Evolutionary conservation across 495 filamentous ascomycete genomes (phyloP), one percentile per base, ranked within the genome.

Genomic region (Stereocaulon alpinum): DNA sequence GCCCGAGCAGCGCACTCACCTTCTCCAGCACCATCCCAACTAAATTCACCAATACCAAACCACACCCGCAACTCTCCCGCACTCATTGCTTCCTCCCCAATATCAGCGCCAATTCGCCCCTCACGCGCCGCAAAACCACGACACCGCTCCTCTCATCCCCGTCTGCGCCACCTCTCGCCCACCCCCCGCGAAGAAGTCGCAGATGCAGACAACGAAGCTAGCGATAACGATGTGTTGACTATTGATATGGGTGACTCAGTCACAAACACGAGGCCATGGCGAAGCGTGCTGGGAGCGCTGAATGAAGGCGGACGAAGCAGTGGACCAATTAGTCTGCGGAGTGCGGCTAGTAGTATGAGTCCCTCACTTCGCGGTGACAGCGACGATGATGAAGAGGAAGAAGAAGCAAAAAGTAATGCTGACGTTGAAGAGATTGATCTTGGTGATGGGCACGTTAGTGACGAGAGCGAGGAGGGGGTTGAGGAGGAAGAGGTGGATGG

Each of bases 311-410:
- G 52, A 9, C 47, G 55, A 14, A 43, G 63, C 24, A 60, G 55
- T 22, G 61, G 64, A 11, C 66, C 66, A 6, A 66, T 65, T 17
- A 67, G 65, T 40, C 48, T 67, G 42, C 44, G 66, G 41, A 63
- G 61, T 40, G 66, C 64, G 47, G 66, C 66, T 41, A 67, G 63
- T 51, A 63, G 61, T 27, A 62, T 67, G 58, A 67, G 66, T 40
- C 66, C 66, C 1, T 63, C 61, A 10, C 20, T 57, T 29, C 48
- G 48, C 22, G 54, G 54, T 1, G 53, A 58, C 6, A 65, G 57
- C 40, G 60, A 62, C 44, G 44, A 45, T 37, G 54, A 61, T 27
- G 63, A 62, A 1, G 42, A 48, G 9, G 56, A 47, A 4, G 42
- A 55, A 6, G 32, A 42, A 5, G 61, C 24, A 6, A 61, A 55